Percentiles rank a stretch among this genome's conserved stretches.
phyloP scores from a whole-genome alignment of 2,329 filamentous ascomycete species.

The Aspergillus aculeatinus region DNA sequence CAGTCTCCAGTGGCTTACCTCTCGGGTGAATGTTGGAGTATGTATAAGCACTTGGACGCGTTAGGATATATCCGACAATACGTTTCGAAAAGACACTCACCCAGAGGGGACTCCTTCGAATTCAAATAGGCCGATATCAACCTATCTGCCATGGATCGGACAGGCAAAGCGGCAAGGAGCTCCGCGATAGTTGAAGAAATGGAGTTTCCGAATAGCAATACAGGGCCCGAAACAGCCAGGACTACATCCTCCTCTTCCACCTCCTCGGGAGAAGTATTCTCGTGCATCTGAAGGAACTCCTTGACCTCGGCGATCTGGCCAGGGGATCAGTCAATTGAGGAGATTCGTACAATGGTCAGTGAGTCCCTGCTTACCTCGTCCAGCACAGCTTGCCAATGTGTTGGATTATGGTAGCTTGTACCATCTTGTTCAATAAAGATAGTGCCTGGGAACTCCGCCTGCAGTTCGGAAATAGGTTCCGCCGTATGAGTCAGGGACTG shows the following conservation, averaged over 20 bases:
- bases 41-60: conserved; percentile 18
- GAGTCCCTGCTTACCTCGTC: conserved; percentile 18
- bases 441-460: conserved; percentile 15
- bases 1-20: conserved; percentile 10
- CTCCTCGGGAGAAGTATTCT: conserved; percentile 12
- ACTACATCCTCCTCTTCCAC: conserved; percentile 12
- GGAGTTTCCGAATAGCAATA: conserved; percentile 19
- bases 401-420: conserved; percentile 22
- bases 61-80: background rate
- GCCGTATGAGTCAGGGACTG: background rate
- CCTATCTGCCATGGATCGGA: conserved; percentile 21
- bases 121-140: conserved; percentile 28
- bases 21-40: conserved; percentile 19
- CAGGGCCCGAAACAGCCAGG: conserved; percentile 14
- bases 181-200: conserved; percentile 19
- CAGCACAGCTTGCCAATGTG: conserved; percentile 26
- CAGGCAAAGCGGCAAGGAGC: conserved; percentile 26
- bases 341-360: too few relatives aligned
- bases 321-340: background rate
- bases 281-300: conserved; percentile 16
- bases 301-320: conserved; percentile 24
- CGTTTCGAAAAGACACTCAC: conserved; percentile 19
- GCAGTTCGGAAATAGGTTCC: background rate
- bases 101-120: conserved; percentile 21
- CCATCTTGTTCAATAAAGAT: conserved; percentile 18